phyloP scores from a whole-genome alignment of 768 basidiomycete species.

The Austroboletus festivus region DNA sequence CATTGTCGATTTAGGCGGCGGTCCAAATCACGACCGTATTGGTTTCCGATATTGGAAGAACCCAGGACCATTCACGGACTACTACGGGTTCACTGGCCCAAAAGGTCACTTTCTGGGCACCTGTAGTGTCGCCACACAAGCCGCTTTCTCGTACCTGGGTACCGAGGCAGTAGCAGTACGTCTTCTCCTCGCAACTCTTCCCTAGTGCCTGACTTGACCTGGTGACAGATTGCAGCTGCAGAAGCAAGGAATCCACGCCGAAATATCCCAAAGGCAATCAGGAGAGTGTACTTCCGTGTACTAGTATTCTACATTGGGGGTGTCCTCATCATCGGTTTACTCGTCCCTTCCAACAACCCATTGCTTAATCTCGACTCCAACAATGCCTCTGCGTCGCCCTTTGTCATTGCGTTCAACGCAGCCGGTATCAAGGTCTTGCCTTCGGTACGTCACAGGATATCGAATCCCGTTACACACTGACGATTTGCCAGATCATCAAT shows the following conservation, averaged over 20 bases:
- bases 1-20: constrained; percentile 51
- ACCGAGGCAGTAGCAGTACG: constrained; percentile 49
- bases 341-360: constrained; percentile 46
- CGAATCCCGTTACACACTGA: neutral
- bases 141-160: constrained; percentile 59
- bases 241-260: constrained; percentile 50
- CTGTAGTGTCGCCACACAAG: constrained; percentile 55
- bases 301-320: constrained; percentile 39
- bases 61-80: constrained; percentile 58
- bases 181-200: neutral
- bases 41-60: constrained; percentile 47
- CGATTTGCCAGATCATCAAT: constrained; percentile 29
- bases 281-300: constrained; percentile 44
- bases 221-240: constrained; percentile 39
- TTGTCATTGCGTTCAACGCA: constrained; percentile 53
- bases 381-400: constrained; percentile 48
- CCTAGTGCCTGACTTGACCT: neutral
- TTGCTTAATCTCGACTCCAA: constrained; percentile 35
- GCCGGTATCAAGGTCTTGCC: constrained; percentile 62
- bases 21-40: constrained; percentile 49
- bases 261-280: constrained; percentile 40
- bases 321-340: constrained; percentile 45
- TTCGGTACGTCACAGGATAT: constrained; percentile 29
- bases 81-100: constrained; percentile 35
- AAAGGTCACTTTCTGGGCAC: constrained; percentile 50